These are phyloP conservation scores for Cystofilobasidium capitatum DNA, from an alignment of 768 basidiomycete species.

Conservation along the genomic window DNA sequence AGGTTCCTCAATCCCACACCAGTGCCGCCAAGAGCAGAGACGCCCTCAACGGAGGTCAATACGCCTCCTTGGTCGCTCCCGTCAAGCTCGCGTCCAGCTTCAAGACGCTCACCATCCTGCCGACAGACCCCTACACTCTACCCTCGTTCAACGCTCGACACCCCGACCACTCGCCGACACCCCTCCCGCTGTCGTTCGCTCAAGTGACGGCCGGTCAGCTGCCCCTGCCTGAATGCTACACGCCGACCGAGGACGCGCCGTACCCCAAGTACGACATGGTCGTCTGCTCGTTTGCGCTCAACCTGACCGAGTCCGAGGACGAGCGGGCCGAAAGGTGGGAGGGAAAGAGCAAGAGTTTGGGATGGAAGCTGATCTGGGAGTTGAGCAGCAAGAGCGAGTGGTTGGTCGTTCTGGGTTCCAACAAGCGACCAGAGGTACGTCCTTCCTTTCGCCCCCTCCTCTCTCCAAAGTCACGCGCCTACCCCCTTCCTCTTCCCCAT, in stretches of 20 bases:
- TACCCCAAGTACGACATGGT: slow-evolving; percentile 49
- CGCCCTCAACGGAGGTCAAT: slow-evolving; percentile 26
- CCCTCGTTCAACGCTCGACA: slow-evolving; percentile 1
- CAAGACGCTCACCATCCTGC: slow-evolving; percentile 17
- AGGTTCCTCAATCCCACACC: slow-evolving; percentile 37
- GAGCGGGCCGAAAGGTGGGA: slow-evolving; percentile 13
- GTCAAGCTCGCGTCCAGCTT: background rate
- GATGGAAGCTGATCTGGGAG: slow-evolving; percentile 58
- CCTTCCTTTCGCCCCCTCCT: background rate
- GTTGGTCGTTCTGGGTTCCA: slow-evolving; percentile 62
- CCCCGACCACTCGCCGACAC: background rate
- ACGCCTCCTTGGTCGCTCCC: slow-evolving; percentile 39
- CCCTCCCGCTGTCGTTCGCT: slow-evolving; percentile 49
- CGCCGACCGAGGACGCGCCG: slow-evolving; percentile 21
- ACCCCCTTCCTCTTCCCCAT: no score
- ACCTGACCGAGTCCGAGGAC: slow-evolving; percentile 47
- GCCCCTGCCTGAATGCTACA: slow-evolving; percentile 38
- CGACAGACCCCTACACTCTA: slow-evolving; percentile 31
- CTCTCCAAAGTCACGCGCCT: background rate
- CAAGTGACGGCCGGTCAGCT: slow-evolving; percentile 54
- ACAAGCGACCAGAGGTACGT: slow-evolving; percentile 64
- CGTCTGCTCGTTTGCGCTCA: slow-evolving; percentile 64
- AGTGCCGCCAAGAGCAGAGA: slow-evolving; percentile 45
- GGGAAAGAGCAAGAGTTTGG: slow-evolving; percentile 42
- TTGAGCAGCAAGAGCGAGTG: slow-evolving; percentile 54